Base-by-base conservation (phyloP, 2,329 filamentous ascomycete genomes). In the Colletotrichum karsti region DNA sequence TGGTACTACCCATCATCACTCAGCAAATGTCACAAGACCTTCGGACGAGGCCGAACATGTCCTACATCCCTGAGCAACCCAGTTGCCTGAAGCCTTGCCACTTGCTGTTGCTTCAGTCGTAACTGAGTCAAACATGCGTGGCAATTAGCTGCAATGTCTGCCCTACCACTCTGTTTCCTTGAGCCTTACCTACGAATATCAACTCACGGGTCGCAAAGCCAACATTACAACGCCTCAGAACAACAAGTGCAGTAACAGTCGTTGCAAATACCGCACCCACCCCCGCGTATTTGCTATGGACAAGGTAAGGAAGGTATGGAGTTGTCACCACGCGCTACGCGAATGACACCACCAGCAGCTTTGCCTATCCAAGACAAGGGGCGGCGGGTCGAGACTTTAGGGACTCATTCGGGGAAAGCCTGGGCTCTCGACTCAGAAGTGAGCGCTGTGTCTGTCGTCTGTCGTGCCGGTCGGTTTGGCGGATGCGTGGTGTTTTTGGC, bases 261-360 rank as follows among this genome's bases (percentile, higher is more conserved):
- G 37, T 55, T 39, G 58, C 35, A 15, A 54, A 44, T 18, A 7
- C 9, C 22, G 8, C 61, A 5, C 10, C 30, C 33, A 41, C 41
- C 59, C 24, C 33, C n/a, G 33, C 50, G 63, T 28, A 48, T 56
- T 56, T 67, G 50, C 26, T 50, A 67, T 67, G 42, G 37, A 22
- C 48, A 37, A 53, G 46, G n/a, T 48, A 7, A 28, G 55, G 35
- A 35, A 37, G n/a, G 41, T 55, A 12, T 24, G 9, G 33, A 26
- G 50, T 63, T 55, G 42, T 42, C 41, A 69, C 66, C 66, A 69
- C 60, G 41, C 66, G 66, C 60, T 62, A 51, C 53, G 6, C 18
- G 10, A 58, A 69, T 61, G 55, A 53, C 56, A 69, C 66, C 62
- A 66, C 44, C 41, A 20, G 18, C 37, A 28, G 37, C 63, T 50